Evolutionary conservation across 2,329 filamentous ascomycete species (phyloP).

Genomic region (Myriosclerotinia curreyana): DNA sequence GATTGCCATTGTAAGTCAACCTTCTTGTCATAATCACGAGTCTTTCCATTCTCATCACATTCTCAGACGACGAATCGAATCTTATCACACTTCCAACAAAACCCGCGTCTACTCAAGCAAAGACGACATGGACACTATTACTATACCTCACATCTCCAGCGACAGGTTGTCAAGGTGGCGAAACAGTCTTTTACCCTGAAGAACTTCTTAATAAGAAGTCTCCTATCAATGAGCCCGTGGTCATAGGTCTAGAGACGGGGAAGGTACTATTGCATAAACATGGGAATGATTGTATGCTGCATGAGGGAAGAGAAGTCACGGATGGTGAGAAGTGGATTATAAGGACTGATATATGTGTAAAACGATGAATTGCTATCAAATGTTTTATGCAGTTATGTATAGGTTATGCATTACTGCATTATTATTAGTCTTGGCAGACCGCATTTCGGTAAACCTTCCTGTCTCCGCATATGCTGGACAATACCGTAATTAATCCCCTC

Average conservation of each 20-base stretch:
- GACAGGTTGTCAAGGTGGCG: conserved; percentile 77
- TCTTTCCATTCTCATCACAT: conserved; percentile 1
- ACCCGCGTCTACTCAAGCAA: conserved; percentile 48
- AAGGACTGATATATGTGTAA: conserved; percentile 75
- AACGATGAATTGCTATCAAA: conserved; percentile 36
- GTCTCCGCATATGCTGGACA: background rate
- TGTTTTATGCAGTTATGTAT: background rate
- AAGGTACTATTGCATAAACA: conserved; percentile 85
- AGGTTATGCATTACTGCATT: background rate
- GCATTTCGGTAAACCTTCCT: background rate
- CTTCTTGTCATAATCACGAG: conserved; percentile 13
- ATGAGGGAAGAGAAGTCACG: conserved; percentile 77
- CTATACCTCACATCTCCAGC: conserved; percentile 77
- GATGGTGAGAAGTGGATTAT: conserved; percentile 90
- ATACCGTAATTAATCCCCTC: background rate
- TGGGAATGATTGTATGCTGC: conserved; percentile 84
- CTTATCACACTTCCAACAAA: conserved; percentile 56
- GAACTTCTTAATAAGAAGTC: conserved; percentile 48
- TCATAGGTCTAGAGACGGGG: conserved; percentile 74
- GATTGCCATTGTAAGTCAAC: conserved; percentile 81
- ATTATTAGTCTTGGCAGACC: background rate
- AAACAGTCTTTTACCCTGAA: conserved; percentile 88
- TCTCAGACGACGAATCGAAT: conserved; percentile 81
- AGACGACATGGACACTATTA: conserved; percentile 87
- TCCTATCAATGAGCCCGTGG: conserved; percentile 58